Percentiles rank a stretch among this genome's conserved stretches.
Evolutionary conservation across 805 yeast genomes (phyloP).

Genomic region (Candida wancherniae): DNA sequence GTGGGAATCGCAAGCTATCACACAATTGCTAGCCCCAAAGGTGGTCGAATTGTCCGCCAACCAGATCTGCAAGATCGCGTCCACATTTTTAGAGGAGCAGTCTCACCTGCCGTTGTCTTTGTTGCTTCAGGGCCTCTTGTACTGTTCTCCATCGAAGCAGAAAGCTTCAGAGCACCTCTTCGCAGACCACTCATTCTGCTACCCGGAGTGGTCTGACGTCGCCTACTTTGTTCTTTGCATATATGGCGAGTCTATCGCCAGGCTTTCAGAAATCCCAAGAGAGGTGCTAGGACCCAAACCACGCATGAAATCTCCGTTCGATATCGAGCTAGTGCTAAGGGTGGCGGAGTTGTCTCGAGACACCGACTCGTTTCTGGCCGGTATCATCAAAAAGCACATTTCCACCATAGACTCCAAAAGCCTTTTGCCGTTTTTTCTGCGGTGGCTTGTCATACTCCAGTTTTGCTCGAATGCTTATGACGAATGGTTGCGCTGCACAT

Average conservation of each 20-base stretch:
- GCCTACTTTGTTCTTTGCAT: conserved; percentile 45
- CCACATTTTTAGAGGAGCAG: conserved; percentile 3
- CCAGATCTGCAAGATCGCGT: conserved; percentile 31
- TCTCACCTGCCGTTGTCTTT: conserved; percentile 8
- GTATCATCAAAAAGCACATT: conserved; percentile 7
- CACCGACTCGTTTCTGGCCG: conserved; percentile 23
- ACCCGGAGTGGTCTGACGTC: conserved; percentile 38
- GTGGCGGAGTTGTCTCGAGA: conserved; percentile 40
- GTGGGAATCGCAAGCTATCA: conserved; percentile 28
- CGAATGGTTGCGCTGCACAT: conserved; percentile 5
- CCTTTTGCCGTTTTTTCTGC: conserved; percentile 16
- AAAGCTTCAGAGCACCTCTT: conserved; percentile 6
- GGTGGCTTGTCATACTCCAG: conserved; percentile 55
- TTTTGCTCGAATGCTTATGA: conserved; percentile 20
- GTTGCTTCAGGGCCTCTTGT: conserved; percentile 37
- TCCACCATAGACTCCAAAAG: conserved; percentile 9
- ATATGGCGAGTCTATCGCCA: conserved; percentile 28
- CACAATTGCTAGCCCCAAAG: conserved; percentile 35
- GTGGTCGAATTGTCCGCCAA: conserved; percentile 42
- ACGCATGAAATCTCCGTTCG: conserved; percentile 11
- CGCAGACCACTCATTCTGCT: conserved; percentile 12
- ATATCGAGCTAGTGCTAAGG: conserved; percentile 43
- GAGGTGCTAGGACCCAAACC: conserved; percentile 2
- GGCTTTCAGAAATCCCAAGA: conserved; percentile 14
- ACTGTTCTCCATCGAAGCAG: conserved; percentile 20